Base-by-base conservation (phyloP, 768 basidiomycete species). In the Filobasidium wieringae region DNA sequence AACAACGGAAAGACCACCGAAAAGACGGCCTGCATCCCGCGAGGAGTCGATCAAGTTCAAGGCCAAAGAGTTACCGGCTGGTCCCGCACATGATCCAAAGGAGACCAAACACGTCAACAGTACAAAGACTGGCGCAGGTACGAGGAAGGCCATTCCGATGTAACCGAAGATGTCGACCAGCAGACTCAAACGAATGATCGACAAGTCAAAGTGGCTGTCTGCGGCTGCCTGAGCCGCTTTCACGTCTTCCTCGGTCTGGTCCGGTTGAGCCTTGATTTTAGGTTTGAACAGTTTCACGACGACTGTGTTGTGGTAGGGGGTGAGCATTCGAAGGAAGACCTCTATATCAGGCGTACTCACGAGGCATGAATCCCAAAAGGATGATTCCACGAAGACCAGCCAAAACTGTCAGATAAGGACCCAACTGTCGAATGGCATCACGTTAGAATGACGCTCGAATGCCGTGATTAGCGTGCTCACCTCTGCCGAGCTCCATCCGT, bases 1-100 rank as follows among this genome's bases (percentile, higher is more conserved):
- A 3, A 88, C 63, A 29, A 91, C 85, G 56, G 84, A 82, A 57
- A 91, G 63, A 3, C 82, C 88, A 12, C 88, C 90, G 66, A 90
- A 91, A 17, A 95, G 76, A 64, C 77, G 78, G 2, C 88, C 90
- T 12, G 78, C 76, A 66, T 89, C 85, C 14, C 77, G 77, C 0
- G 63, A 64, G 34, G 67, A 66, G 2, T 82, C 80, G 1, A 76
- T 51, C 6, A 74, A 58, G 3, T 84, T 80, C 40, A 92, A 74
- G 2, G 87, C 82, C 33, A 88, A 78, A 22, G 84, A 84, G 56
- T 87, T 83, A 7, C 80, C 59, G 1, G 86, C 82, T 8, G 90
- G 88, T 24, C 67, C 69, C 57, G 84, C 81, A 1, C 84, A 87
- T 0, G 77, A 68, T 0, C 82, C 82, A 24, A 88, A 74, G n/a